Evolutionary conservation across 2,329 filamentous ascomycete species (phyloP), one percentile per base, ranked within the genome.

Genomic region (Diaporthe sp.): DNA sequence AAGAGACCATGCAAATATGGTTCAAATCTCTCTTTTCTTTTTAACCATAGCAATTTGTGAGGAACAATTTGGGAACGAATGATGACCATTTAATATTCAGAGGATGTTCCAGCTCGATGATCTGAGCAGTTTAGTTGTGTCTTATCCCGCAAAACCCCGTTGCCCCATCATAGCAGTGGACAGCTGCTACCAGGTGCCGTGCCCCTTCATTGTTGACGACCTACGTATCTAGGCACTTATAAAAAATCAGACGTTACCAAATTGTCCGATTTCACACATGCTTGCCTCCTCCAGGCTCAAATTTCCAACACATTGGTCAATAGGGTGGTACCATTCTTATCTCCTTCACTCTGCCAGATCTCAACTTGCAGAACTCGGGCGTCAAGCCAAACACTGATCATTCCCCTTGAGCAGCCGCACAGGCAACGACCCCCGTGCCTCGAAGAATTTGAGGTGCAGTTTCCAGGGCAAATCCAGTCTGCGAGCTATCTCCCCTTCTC

Each of bases 341-440:
- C 44, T 49, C 44, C 44, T 22, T 39, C 57, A 25, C 57, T 61
- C 12, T 12, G 7, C 34, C 13, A 42, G 10, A 17, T 17, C n/a
- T 2, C 51, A 8, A 15, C 34, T n/a, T 60, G 20, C 57, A 60
- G 20, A 13, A 34, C 25, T 39, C n/a, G 31, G 44, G 7, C 6
- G 20, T 44, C 37, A 15, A 39, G 15, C 6, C 20, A 49, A 17
- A 49, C 20, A 44, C 44, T 37, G 31, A 15, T 9, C 20, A 37
- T 6, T 13, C 2, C 4, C 5, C 9, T 2, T 6, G 9, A 1
- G 4, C 10, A 1, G 5, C 17, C 10, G 9, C 55, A 47, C 8
- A n/a, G 15, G 2, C 17, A 13, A n/a, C 28, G 13, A 20, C 15
- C 10, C 8, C 57, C 13, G 2, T 37, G 3, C 37, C 2, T 0